Evolutionary conservation across 345 rosid species (phyloP).

Genomic region (Bruguiera sexangula): DNA sequence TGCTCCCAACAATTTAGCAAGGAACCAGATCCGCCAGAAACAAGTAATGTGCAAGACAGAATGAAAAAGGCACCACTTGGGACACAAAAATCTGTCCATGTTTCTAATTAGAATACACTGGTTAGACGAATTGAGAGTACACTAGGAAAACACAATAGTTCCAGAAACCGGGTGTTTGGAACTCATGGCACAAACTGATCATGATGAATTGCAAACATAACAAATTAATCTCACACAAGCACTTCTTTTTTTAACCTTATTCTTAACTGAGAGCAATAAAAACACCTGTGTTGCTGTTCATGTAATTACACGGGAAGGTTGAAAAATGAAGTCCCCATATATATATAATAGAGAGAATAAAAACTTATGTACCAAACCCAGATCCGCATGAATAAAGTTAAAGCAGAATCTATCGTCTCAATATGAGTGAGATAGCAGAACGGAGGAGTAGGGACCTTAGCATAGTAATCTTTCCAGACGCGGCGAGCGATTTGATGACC

Average conservation of each 20-base stretch:
- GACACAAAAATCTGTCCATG: neutral
- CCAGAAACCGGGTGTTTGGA: too few species aligned
- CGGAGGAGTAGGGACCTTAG: conserved; percentile 41
- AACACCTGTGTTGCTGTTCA: neutral
- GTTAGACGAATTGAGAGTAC: too few species aligned
- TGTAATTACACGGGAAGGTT: neutral
- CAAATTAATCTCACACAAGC: neutral
- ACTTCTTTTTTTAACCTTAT: neutral
- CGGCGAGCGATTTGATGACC: conserved; percentile 80
- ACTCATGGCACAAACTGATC: too few species aligned
- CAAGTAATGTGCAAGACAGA: neutral
- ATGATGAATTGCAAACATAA: too few species aligned
- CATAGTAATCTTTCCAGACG: conserved; percentile 77
- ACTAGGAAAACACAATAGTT: too few species aligned
- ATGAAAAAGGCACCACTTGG: neutral
- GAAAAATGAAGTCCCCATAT: neutral
- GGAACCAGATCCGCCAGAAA: conserved; percentile 1
- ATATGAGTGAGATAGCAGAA: neutral
- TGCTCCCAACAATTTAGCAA: neutral
- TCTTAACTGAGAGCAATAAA: neutral
- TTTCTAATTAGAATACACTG: too few species aligned
- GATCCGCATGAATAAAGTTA: too few species aligned
- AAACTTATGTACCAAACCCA: neutral
- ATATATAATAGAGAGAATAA: neutral
- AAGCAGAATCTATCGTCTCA: too few species aligned